Base-by-base conservation (phyloP, 768 basidiomycete species). In the Sporobolomyces roseus region DNA sequence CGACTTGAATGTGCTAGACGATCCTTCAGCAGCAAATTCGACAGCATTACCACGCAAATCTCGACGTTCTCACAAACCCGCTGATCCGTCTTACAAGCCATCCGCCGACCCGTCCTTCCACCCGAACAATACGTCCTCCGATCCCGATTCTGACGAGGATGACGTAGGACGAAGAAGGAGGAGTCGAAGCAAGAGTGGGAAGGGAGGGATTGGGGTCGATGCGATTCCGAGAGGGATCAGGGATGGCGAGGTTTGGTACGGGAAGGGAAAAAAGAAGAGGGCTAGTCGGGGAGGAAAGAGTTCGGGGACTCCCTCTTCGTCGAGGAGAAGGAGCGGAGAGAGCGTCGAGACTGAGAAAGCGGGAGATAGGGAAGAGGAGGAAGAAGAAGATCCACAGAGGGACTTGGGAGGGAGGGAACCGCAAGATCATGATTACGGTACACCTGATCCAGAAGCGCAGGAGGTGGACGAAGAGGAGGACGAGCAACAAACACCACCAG, bases 221-320 rank as follows among this genome's bases (percentile, higher is more conserved):
- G 68, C 65, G 16, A 66, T 73, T 25, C 65, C 72, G 8, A 66
- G 65, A 19, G 72, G 72, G 10, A 50, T 63, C 23, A 4, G 48
- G 10, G 72, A 69, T 46, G 59, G 65, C 29, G 61, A 69, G 32
- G 49, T 73, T 17, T 69, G 72, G 72, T 50, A 55, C 19, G 53
- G 51, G 29, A 60, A 60, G 27, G 68, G 65, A 10, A 73, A 73
- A 64, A 70, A 70, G 68, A 33, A 60, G 21, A 66, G 63, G 55
- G 29, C 61, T 13, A 43, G 52, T 30, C 58, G 54, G 33, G 63
- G 64, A 1, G 25, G 43, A n/a, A 61, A 48, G 67, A 66, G 30
- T 49, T 13, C 14, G 21, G 19, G 36, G 23, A 30, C 10, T 1
- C 41, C 3, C 10, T 13, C 33, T 52, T 27, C 33, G 49, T 45